These are phyloP conservation scores for Aurantiochytrium sp. DNA, from an alignment of 108 stramenopile species.

Conservation along the genomic window DNA sequence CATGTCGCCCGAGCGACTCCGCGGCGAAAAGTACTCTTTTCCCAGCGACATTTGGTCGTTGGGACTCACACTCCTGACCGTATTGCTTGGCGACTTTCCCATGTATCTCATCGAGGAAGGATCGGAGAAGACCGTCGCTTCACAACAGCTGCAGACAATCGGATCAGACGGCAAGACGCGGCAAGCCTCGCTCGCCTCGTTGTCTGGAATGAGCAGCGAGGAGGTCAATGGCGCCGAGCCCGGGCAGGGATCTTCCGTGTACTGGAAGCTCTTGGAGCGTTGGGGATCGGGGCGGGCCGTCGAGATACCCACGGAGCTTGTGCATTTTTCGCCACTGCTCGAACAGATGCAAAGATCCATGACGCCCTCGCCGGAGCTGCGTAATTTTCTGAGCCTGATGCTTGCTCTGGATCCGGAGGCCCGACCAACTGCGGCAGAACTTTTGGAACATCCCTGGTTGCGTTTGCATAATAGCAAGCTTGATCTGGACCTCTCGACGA, in stretches of 20 bases:
- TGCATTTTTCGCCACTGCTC: background rate
- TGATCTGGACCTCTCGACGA: background rate
- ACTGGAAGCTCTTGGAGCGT: conserved; percentile 5
- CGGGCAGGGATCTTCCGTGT: background rate
- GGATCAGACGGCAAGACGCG: background rate
- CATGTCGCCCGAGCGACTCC: conserved; percentile 58
- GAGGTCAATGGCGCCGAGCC: background rate
- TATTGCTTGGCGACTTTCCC: conserved; percentile 46
- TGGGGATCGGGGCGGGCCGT: background rate
- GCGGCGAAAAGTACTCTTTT: conserved; percentile 41
- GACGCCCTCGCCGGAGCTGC: background rate
- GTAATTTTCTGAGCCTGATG: conserved; percentile 18
- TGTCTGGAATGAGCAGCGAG: background rate
- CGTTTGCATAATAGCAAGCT: too few species aligned
- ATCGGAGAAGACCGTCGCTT: background rate
- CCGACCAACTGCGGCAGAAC: conserved; percentile 31
- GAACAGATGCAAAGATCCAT: background rate
- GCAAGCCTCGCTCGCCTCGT: background rate
- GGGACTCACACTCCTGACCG: conserved; percentile 49
- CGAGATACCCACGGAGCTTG: background rate
- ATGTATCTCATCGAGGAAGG: conserved; percentile 18
- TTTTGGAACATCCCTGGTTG: conserved; percentile 44
- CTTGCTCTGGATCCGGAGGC: conserved; percentile 30
- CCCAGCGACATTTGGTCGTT: conserved; percentile 54
- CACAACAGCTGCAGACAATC: background rate